Evolutionary conservation across 2,329 filamentous ascomycete genomes (phyloP).

Genomic region (Proliferodiscus dingleyae): DNA sequence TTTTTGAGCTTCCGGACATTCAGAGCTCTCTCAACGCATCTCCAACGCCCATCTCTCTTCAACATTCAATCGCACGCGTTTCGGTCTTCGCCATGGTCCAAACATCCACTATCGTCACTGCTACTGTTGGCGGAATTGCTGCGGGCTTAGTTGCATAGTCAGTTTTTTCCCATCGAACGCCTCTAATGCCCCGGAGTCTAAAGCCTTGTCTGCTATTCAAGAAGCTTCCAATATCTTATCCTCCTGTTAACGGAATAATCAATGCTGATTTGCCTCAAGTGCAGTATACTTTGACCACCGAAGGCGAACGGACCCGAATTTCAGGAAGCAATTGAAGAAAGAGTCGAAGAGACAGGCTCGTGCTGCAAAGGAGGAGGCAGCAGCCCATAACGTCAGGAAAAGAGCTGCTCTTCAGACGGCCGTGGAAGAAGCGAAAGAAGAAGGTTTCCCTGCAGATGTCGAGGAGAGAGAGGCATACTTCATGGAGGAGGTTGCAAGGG

Average conservation of each 20-base stretch:
- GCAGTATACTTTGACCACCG: constrained; percentile 65
- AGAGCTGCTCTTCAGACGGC: constrained; percentile 68
- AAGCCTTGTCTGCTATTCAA: not conserved
- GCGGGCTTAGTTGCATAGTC: constrained; percentile 46
- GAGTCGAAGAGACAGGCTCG: constrained; percentile 70
- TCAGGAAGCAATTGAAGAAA: constrained; percentile 64
- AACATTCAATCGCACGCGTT: not conserved
- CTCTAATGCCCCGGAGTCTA: not conserved
- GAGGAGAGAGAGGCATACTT: constrained; percentile 96
- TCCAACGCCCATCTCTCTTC: constrained; percentile 5
- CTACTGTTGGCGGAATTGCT: constrained; percentile 56
- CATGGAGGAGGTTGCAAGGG: constrained; percentile 88
- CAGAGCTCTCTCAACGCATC: constrained; percentile 7
- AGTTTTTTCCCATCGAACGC: not conserved
- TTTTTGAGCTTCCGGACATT: constrained; percentile 5
- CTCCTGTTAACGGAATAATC: not conserved
- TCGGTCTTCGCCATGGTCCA: constrained; percentile 38
- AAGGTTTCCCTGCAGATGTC: constrained; percentile 84
- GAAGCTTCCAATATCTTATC: not conserved
- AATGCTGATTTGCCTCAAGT: constrained; percentile 37
- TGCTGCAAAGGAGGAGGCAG: constrained; percentile 66
- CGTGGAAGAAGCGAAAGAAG: constrained; percentile 78
- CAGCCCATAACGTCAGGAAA: constrained; percentile 60
- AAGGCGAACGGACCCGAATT: constrained; percentile 58
- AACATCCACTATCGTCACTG: constrained; percentile 52